phyloP scores from a whole-genome alignment of 805 yeast species.

The Candida hungchunana region DNA sequence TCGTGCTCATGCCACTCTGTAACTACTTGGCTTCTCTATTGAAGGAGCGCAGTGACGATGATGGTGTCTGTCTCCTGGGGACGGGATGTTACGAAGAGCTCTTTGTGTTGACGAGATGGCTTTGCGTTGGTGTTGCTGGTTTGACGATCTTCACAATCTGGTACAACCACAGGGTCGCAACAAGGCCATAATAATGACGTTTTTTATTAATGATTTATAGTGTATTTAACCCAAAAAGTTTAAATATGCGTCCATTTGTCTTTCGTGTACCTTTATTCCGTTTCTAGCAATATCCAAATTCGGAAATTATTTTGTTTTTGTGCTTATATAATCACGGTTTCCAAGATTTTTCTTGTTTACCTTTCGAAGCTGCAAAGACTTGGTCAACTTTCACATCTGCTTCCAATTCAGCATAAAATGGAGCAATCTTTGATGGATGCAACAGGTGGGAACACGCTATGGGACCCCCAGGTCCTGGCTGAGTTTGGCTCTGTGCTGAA shows the following conservation, averaged over 20 bases:
- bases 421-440: slow-evolving; percentile 1
- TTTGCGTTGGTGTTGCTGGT: slow-evolving; percentile 8
- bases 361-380: neutral
- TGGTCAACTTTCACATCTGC: no score
- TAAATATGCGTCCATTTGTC: no score
- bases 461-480: slow-evolving; percentile 19
- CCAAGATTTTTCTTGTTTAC: slow-evolving; percentile 5
- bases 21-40: slow-evolving; percentile 53
- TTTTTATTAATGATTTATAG: neutral
- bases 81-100: slow-evolving; percentile 44
- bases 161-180: slow-evolving; percentile 14
- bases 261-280: no score
- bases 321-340: slow-evolving; percentile 1
- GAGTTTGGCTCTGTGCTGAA: slow-evolving; percentile 39
- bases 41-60: slow-evolving; percentile 38
- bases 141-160: slow-evolving; percentile 16
- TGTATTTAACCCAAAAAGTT: no score
- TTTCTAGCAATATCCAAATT: no score
- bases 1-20: slow-evolving; percentile 50
- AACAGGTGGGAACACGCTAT: slow-evolving; percentile 6
- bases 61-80: slow-evolving; percentile 42
- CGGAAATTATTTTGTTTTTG: neutral
- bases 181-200: neutral
- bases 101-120: slow-evolving; percentile 28
- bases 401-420: slow-evolving; percentile 1